Evolutionary conservation across 805 yeast genomes (phyloP).

Genomic region (Clavispora phyllophila): DNA sequence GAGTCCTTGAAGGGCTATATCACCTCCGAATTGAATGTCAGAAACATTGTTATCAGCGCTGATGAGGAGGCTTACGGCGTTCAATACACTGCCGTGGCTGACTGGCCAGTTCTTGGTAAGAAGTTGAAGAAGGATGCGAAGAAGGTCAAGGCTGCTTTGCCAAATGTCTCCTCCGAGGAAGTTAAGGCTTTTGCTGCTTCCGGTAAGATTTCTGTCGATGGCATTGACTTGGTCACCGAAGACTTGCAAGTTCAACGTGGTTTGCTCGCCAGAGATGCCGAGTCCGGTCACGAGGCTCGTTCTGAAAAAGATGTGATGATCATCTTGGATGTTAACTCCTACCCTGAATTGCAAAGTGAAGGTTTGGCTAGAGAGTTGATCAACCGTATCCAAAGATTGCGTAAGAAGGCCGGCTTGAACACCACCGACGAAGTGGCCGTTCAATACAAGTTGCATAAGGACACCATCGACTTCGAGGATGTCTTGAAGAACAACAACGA

Average conservation of each 20-base stretch:
- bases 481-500: slow-evolving; percentile 63
- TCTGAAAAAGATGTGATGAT: slow-evolving; percentile 85
- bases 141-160: slow-evolving; percentile 91
- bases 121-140: slow-evolving; percentile 91
- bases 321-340: slow-evolving; percentile 80
- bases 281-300: slow-evolving; percentile 78
- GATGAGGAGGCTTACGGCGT: slow-evolving; percentile 93
- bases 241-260: slow-evolving; percentile 90
- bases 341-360: slow-evolving; percentile 86
- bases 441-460: slow-evolving; percentile 65
- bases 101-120: slow-evolving; percentile 98
- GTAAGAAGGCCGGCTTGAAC: slow-evolving; percentile 92
- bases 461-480: slow-evolving; percentile 57
- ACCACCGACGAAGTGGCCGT: slow-evolving; percentile 94
- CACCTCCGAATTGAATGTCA: slow-evolving; percentile 86
- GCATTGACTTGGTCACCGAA: slow-evolving; percentile 79
- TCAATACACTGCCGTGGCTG: slow-evolving; percentile 91
- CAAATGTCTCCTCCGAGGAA: slow-evolving; percentile 71
- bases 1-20: slow-evolving; percentile 74
- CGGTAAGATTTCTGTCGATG: slow-evolving; percentile 82
- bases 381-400: slow-evolving; percentile 94
- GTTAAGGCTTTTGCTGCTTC: slow-evolving; percentile 68
- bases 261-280: slow-evolving; percentile 60
- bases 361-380: slow-evolving; percentile 95
- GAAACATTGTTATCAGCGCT: slow-evolving; percentile 79